Base-by-base conservation (phyloP, 2,329 filamentous ascomycete species). In the Leptosphaerulina australis region DNA sequence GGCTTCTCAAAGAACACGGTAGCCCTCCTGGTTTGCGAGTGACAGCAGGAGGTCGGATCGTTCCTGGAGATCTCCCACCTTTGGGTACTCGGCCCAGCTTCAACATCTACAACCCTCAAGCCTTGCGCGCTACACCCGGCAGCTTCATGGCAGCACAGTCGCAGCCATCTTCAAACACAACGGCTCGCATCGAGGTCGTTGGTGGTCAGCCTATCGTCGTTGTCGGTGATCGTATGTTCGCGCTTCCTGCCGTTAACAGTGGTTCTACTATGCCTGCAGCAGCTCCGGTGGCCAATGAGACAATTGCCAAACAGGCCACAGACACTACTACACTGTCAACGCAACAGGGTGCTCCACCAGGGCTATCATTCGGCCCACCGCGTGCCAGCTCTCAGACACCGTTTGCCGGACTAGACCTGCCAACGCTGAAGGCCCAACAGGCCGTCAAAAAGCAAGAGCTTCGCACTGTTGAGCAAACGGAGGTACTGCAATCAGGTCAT, bases 21-120 rank as follows among this genome's bases (percentile, higher is more conserved):
- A 80, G 78, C 28, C 78, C 78, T 26, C 76, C 75, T 17, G 76
- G 78, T 49, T 66, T 80, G 46, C 76, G 78, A 48, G 78, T 81
- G 33, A 81, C 78, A 38, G 78, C 78, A 53, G 78, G 78, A 29
- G 78, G 78, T n/a, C 74, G 77, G 14, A 76, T 81, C 53, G 78
- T 81, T n/a, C 77, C 78, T 11, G 78, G 73, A 41, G 78, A 74
- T 50, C 62, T 72, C 39, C 64, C 64, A 33, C 66, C 64, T n/a
- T 56, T 73, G 20, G 65, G 60, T 43, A 53, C 64, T 15, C 64
- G 67, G 44, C 69, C 65, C 50, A 60, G 57, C 46, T 65, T 69
- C 61, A 68, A 60, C 52, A 60, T 56, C 37, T 63, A 65, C 58
- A 68, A 62, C 36, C 52, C 62, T 11, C 60, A 62, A 34, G 30